These are phyloP conservation scores for Penicillium fimorum DNA, from an alignment of 495 filamentous ascomycete genomes.

Conservation along the genomic window DNA sequence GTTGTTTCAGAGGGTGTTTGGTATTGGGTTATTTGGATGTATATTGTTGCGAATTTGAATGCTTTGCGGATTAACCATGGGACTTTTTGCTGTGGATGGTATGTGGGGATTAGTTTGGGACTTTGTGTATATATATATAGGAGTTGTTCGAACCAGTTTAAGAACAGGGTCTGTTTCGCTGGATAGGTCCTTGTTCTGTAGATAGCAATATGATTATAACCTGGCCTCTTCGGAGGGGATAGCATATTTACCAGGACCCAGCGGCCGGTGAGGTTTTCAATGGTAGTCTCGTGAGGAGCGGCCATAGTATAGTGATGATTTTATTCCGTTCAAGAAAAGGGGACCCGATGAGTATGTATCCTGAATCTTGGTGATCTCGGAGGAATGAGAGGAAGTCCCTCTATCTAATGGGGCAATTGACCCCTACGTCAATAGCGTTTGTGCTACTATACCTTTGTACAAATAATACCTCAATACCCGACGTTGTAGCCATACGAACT, in stretches of 20 bases:
- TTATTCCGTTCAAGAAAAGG: not conserved
- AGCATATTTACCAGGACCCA: slow-evolving; percentile 1
- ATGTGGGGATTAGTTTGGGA: not conserved
- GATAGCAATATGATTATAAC: not conserved
- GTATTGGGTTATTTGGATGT: slow-evolving; percentile 3
- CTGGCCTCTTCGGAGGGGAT: not conserved
- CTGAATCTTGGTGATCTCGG: not conserved
- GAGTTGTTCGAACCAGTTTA: not conserved
- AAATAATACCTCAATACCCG: not conserved
- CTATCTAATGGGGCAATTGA: not conserved
- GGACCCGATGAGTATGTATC: not conserved
- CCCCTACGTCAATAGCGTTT: not conserved
- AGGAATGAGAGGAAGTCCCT: not conserved
- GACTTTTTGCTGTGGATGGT: not conserved
- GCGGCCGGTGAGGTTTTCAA: not conserved
- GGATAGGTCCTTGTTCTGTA: slow-evolving; percentile 1
- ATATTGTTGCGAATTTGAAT: not conserved
- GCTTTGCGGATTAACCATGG: slow-evolving; percentile 4
- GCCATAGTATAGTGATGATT: slow-evolving; percentile 1
- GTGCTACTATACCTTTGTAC: not conserved
- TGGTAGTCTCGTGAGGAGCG: not conserved
- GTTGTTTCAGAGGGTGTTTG: not conserved
- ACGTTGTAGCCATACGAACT: not conserved
- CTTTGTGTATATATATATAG: not conserved
- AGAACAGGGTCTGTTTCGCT: not conserved